phyloP scores from a whole-genome alignment of 768 basidiomycete genomes.

The Boletus patriciae region DNA sequence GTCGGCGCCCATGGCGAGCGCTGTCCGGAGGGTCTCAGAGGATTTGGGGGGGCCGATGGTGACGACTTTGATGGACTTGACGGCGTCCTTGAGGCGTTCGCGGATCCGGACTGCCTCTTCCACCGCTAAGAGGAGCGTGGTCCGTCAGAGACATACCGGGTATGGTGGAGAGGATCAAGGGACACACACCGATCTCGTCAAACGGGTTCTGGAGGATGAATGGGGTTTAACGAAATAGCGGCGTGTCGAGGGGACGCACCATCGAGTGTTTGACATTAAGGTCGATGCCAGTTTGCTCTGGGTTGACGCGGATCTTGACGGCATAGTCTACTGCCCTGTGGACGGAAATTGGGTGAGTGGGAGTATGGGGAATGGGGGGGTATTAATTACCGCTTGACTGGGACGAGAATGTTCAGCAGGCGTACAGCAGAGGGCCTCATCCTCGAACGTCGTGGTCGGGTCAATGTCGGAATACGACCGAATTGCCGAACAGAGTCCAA shows the following conservation, averaged over 20 bases:
- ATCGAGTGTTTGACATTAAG: slow-evolving; percentile 98
- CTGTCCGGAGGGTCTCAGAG: slow-evolving; percentile 88
- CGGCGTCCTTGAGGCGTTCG: slow-evolving; percentile 70
- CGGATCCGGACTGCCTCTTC: slow-evolving; percentile 97
- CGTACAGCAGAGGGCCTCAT: slow-evolving; percentile 78
- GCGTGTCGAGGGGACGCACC: slow-evolving; percentile 49
- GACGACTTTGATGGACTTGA: slow-evolving; percentile 87
- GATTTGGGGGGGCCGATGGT: slow-evolving; percentile 95
- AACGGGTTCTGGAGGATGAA: slow-evolving; percentile 80
- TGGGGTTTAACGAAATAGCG: background rate
- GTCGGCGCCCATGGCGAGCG: slow-evolving; percentile 98
- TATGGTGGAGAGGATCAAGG: background rate
- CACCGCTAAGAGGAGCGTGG: slow-evolving; percentile 56
- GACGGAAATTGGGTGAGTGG: slow-evolving; percentile 1
- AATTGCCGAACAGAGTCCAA: slow-evolving; percentile 1
- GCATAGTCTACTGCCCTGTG: slow-evolving; percentile 91
- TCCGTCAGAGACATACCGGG: background rate
- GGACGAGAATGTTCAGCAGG: slow-evolving; percentile 88
- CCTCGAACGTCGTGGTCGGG: slow-evolving; percentile 17
- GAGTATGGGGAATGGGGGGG: background rate
- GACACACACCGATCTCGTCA: slow-evolving; percentile 87
- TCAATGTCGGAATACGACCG: slow-evolving; percentile 17
- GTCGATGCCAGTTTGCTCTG: slow-evolving; percentile 93
- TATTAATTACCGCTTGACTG: slow-evolving; percentile 73
- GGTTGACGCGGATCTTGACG: slow-evolving; percentile 96